Percentiles rank a stretch among this genome's conserved stretches.
Conservation (phyloP, 257 asterid species). For the Jasminum sambac region DNA sequence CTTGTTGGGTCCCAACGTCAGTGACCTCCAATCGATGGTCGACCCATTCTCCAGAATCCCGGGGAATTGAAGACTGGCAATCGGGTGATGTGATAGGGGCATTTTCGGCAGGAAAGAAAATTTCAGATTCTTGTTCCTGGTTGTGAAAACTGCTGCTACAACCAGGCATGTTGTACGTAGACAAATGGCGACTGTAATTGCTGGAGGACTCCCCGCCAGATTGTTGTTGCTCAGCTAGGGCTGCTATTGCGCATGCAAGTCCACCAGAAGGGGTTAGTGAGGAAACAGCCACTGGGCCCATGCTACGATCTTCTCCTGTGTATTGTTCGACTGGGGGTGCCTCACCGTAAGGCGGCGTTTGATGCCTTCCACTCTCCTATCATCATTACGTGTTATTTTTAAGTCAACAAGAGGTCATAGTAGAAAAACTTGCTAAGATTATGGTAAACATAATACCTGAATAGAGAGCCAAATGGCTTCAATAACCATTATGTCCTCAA, state of each 20-base stretch:
- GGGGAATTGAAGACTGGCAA: constrained; percentile 46
- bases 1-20: constrained; percentile 59
- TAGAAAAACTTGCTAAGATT: background rate
- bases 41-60: constrained; percentile 44
- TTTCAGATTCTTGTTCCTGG: constrained; percentile 46
- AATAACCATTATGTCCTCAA: constrained; percentile 98
- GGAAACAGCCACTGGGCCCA: constrained; percentile 46
- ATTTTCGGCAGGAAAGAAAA: constrained; percentile 45
- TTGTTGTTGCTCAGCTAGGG: constrained; percentile 94
- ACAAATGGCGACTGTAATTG: constrained; percentile 37
- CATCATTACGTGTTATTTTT: constrained; percentile 12
- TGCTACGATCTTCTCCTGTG: constrained; percentile 41
- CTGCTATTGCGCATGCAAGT: constrained; percentile 93
- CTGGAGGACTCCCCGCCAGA: constrained; percentile 52
- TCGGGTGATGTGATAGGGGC: constrained; percentile 37
- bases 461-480: constrained; percentile 99
- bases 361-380: constrained; percentile 68
- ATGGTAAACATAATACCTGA: constrained; percentile 52
- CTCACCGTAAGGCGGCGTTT: constrained; percentile 39
- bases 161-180: constrained; percentile 38
- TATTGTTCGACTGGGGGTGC: constrained; percentile 49
- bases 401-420: background rate
- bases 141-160: constrained; percentile 41
- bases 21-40: constrained; percentile 45
- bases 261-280: constrained; percentile 86